Conservation (phyloP, 371 early-diverging fungal genomes). For the Mortierella sp. region DNA sequence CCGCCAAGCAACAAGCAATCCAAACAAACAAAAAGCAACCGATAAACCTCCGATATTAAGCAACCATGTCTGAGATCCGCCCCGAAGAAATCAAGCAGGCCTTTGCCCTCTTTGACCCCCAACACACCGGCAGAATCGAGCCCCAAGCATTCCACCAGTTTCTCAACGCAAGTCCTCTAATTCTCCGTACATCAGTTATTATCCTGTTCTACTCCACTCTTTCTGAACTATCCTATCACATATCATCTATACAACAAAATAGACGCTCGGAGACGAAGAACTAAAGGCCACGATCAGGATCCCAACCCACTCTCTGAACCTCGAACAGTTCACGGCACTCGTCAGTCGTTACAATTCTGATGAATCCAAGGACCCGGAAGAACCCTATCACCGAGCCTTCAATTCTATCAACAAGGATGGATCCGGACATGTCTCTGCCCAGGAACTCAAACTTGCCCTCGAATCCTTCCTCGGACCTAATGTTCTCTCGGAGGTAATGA, state of each 20-base stretch:
- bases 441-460: constrained; percentile 31
- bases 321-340: constrained; percentile 25
- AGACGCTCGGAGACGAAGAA: constrained; percentile 37
- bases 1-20: not conserved
- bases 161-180: constrained; percentile 20
- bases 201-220: not conserved
- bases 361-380: constrained; percentile 35
- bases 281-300: constrained; percentile 33
- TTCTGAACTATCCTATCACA: not conserved
- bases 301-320: constrained; percentile 29
- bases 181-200: not conserved
- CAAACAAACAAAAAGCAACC: not conserved
- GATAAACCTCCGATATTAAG: not conserved
- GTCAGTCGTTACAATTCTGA: constrained; percentile 29
- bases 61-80: constrained; percentile 28
- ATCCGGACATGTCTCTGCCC: constrained; percentile 35
- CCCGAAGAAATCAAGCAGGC: constrained; percentile 85
- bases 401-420: constrained; percentile 38
- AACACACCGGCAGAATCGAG: constrained; percentile 85
- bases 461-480: constrained; percentile 30
- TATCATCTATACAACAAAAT: not conserved
- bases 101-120: constrained; percentile 89
- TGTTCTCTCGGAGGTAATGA: constrained; percentile 40
- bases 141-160: constrained; percentile 75
- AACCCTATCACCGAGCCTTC: constrained; percentile 36